phyloP scores from a whole-genome alignment of 108 stramenopile genomes.

The Mediolabrus comicus region DNA sequence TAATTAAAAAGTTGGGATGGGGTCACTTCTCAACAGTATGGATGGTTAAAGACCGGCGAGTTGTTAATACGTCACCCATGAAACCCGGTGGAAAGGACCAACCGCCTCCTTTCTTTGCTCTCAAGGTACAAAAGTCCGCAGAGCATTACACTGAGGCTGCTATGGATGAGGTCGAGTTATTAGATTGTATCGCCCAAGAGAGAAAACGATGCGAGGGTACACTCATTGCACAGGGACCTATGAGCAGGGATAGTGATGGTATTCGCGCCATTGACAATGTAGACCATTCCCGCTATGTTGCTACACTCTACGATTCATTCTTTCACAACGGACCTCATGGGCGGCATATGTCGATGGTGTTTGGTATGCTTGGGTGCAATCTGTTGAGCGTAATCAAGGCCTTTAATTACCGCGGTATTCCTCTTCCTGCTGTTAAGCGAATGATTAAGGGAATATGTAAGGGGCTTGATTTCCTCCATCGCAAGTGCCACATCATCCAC shows the following conservation, averaged over 20 bases:
- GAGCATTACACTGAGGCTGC: constrained; percentile 98
- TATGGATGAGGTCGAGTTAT: constrained; percentile 95
- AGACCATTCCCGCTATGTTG: constrained; percentile 75
- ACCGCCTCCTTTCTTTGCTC: constrained; percentile 69
- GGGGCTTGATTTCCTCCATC: constrained; percentile 94
- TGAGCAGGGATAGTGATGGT: constrained; percentile 36
- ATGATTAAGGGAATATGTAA: constrained; percentile 90
- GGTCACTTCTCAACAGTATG: constrained; percentile 99
- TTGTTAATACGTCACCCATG: constrained; percentile 24
- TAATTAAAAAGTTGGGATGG: constrained; percentile 98
- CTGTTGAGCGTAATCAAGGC: constrained; percentile 95
- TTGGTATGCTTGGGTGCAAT: constrained; percentile 96
- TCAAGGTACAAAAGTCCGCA: constrained; percentile 98
- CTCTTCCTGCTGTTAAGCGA: constrained; percentile 86
- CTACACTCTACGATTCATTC: constrained; percentile 92
- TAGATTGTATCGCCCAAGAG: constrained; percentile 81
- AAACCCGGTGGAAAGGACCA: constrained; percentile 6
- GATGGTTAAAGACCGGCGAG: constrained; percentile 84
- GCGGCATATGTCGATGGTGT: constrained; percentile 97
- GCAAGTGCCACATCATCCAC: constrained; percentile 94
- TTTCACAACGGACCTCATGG: constrained; percentile 97
- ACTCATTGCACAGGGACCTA: constrained; percentile 45
- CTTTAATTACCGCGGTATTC: constrained; percentile 92
- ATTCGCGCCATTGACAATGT: constrained; percentile 55
- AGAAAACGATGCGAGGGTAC: constrained; percentile 57